Evolutionary conservation across 176 grass and related monocot genomes (phyloP).

Genomic region (Canna indica): DNA sequence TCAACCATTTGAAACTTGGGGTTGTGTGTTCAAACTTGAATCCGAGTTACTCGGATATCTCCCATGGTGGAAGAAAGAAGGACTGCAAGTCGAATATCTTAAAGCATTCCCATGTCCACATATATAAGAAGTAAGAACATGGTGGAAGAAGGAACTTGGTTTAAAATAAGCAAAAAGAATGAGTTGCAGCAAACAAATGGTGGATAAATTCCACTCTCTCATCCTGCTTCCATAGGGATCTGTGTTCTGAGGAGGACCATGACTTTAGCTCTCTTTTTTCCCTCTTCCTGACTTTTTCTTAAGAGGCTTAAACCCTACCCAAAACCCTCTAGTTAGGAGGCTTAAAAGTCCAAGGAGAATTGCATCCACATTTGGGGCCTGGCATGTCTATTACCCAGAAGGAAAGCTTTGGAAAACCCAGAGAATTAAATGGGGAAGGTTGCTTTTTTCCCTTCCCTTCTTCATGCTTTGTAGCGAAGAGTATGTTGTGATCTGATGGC

Average conservation of each 20-base stretch:
- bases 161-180: constrained; percentile 99
- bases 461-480: too few relatives aligned
- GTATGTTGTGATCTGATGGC: background rate
- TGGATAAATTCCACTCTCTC: constrained; percentile 29
- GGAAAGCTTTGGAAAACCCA: constrained; percentile 15
- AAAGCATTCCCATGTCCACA: background rate
- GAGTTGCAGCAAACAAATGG: constrained; percentile 43
- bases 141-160: constrained; percentile 30
- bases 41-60: background rate
- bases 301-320: constrained; percentile 18
- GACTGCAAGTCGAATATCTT: background rate
- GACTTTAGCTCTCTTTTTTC: constrained; percentile 15
- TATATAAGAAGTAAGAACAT: background rate
- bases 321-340: constrained; percentile 12
- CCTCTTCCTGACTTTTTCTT: constrained; percentile 15
- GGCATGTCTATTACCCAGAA: constrained; percentile 10
- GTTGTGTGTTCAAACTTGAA: constrained; percentile 27
- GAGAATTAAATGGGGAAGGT: background rate
- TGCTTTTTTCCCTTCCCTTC: background rate
- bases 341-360: background rate
- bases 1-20: constrained; percentile 36
- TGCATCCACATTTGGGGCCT: constrained; percentile 8
- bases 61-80: background rate
- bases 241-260: constrained; percentile 57
- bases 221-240: constrained; percentile 48